These are phyloP conservation scores for Trichoderma simmonsii DNA, from an alignment of 2,329 filamentous ascomycete species.

Conservation along the genomic window DNA sequence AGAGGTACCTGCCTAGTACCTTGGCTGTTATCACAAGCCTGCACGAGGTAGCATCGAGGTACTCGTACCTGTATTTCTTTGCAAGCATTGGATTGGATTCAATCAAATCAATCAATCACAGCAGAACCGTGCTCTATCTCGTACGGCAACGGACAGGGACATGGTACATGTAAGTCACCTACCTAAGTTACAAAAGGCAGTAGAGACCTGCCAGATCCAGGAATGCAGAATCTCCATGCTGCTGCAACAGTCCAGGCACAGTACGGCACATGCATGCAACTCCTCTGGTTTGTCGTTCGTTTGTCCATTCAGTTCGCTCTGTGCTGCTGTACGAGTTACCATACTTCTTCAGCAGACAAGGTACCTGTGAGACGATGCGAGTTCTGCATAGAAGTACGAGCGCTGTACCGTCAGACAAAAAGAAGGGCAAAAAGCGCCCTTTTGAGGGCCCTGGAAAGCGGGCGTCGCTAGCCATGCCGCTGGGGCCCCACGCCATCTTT, in stretches of 20 bases:
- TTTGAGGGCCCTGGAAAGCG: slow-evolving; percentile 8
- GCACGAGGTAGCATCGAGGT: not conserved
- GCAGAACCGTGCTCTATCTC: not conserved
- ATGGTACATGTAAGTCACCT: not conserved
- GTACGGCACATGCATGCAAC: not conserved
- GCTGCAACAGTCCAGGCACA: not conserved
- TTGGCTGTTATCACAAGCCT: not conserved
- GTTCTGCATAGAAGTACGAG: not conserved
- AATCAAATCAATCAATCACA: not conserved
- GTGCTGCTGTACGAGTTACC: not conserved
- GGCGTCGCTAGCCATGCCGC: slow-evolving; percentile 15
- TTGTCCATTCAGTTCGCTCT: not conserved
- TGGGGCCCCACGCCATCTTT: slow-evolving; percentile 9
- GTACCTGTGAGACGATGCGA: not conserved
- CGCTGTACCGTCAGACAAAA: not conserved
- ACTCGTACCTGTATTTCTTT: not conserved
- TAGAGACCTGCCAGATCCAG: not conserved
- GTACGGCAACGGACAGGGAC: not conserved
- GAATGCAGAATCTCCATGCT: not conserved
- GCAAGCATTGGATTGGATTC: not conserved
- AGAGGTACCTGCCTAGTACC: not conserved
- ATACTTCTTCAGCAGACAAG: not conserved
- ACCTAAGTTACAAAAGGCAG: not conserved
- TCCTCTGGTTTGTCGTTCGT: not conserved
- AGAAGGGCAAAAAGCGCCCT: not conserved